Evolutionary conservation across 345 rosid species (phyloP).

Genomic region (Theobroma cacao): DNA sequence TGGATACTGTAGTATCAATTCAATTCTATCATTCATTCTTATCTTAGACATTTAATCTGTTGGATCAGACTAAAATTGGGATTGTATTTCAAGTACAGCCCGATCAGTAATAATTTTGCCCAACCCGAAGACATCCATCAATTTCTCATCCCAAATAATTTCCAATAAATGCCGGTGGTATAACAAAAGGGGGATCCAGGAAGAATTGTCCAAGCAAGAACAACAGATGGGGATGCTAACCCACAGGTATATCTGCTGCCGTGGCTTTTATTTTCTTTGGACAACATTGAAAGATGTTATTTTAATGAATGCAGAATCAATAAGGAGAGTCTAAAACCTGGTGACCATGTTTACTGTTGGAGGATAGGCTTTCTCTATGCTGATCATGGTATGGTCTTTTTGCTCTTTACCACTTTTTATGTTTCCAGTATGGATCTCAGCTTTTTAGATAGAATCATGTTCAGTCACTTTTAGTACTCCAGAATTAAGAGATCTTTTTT

Average conservation of each 20-base stretch:
- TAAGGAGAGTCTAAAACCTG: conserved; percentile 58
- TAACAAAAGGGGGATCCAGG: background rate
- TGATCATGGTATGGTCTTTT: conserved; percentile 50
- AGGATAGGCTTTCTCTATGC: conserved; percentile 78
- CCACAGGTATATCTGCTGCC: background rate
- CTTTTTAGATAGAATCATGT: background rate
- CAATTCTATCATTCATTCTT: background rate
- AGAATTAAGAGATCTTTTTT: background rate
- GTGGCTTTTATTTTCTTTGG: background rate
- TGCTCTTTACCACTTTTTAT: background rate
- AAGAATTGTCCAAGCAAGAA: background rate
- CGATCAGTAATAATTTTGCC: background rate
- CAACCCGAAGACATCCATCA: background rate
- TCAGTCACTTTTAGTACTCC: background rate
- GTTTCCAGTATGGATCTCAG: background rate
- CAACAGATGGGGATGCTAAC: background rate
- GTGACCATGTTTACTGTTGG: conserved; percentile 85
- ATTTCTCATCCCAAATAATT: background rate
- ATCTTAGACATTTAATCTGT: background rate
- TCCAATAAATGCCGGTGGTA: too few species aligned
- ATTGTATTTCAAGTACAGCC: background rate
- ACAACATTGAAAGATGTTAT: background rate
- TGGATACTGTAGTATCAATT: background rate
- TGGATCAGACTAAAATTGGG: background rate
- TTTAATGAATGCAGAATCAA: conserved; percentile 33